Conservation (phyloP, 176 grass and related monocot genomes). For the Phoenix dactylifera region DNA sequence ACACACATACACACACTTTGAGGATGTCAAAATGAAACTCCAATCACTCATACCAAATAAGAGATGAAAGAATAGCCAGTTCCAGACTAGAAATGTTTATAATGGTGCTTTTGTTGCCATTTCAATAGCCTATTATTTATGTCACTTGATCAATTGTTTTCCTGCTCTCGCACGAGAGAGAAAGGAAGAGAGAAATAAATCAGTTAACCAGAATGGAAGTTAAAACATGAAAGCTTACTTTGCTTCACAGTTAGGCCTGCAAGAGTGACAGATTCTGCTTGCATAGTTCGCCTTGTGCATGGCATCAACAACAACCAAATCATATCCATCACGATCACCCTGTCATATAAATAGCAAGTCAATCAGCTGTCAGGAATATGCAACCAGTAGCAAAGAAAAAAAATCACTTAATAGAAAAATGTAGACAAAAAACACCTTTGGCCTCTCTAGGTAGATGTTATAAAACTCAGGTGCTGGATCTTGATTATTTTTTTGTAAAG, state of each 20-base stretch:
- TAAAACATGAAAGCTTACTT: slow-evolving; percentile 45
- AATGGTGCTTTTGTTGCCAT: too few species aligned
- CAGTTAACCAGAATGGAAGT: not conserved
- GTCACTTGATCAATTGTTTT: too few species aligned
- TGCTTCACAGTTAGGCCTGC: slow-evolving; percentile 95
- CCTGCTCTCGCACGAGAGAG: too few species aligned
- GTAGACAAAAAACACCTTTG: slow-evolving; percentile 43
- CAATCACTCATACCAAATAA: too few species aligned
- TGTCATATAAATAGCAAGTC: slow-evolving; percentile 35
- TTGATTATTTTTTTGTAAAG: slow-evolving; percentile 90
- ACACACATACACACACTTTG: too few species aligned
- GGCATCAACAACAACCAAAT: slow-evolving; percentile 96
- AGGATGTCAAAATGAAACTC: too few species aligned
- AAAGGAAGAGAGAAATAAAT: not conserved
- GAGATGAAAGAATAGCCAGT: too few species aligned
- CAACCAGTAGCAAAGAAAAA: too few species aligned
- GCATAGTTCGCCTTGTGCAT: slow-evolving; percentile 99
- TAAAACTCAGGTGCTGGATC: slow-evolving; percentile 97
- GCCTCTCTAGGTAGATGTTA: slow-evolving; percentile 96
- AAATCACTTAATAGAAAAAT: not conserved
- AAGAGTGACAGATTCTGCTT: slow-evolving; percentile 96
- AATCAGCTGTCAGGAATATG: slow-evolving; percentile 10
- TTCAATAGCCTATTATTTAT: too few species aligned
- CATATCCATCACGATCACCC: slow-evolving; percentile 95
- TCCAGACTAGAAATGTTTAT: too few species aligned